Evolutionary conservation across 176 grass and related monocot species (phyloP), one percentile per base, ranked within the genome.

Genomic region (Coix lacrymajobi): DNA sequence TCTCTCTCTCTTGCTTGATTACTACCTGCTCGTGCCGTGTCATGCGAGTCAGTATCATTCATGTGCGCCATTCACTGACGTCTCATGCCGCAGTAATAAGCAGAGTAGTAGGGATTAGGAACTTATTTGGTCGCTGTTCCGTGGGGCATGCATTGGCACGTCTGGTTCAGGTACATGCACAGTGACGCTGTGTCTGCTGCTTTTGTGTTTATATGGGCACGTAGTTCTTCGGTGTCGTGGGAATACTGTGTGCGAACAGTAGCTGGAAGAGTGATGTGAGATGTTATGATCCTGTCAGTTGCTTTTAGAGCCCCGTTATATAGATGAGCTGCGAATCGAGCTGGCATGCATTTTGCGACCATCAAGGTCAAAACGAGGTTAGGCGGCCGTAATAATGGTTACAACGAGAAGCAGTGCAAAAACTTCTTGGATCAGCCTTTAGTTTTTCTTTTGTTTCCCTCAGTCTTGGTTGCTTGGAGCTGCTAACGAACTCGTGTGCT

Each of bases 211-310:
- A 51, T 8, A 44, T 60, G 7, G 41, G 14, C 2, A 39, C 75
- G 34, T 61, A 39, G 9, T 45, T n/a, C 25, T 32, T 17, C 76
- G 5, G 39, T 22, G 20, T n/a, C 61, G 57, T 22, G 9, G 15
- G 26, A 48, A 44, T 16, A 31, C 77, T 48, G 61, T n/a, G n/a
- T 34, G 61, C 26, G 0, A 79, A 63, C 26, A 78, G 76, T 78
- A 22, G 58, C 61, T 48, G 40, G 10, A 17, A 79, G 76, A n/a
- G 60, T 79, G 60, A 46, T 34, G 76, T 65, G 76, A 48, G 76
- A 24, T 63, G 22, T 63, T 33, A 24, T 32, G 77, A 24, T 48
- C 28, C n/a, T 57, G 52, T 24, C 51, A 56, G 51, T 56, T 20
- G 51, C n/a, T 22, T 22, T 6, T 20, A 51, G 43, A 45, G 48